Evolutionary conservation across 805 yeast genomes (phyloP).

Genomic region (Kregervanrija delftensis): DNA sequence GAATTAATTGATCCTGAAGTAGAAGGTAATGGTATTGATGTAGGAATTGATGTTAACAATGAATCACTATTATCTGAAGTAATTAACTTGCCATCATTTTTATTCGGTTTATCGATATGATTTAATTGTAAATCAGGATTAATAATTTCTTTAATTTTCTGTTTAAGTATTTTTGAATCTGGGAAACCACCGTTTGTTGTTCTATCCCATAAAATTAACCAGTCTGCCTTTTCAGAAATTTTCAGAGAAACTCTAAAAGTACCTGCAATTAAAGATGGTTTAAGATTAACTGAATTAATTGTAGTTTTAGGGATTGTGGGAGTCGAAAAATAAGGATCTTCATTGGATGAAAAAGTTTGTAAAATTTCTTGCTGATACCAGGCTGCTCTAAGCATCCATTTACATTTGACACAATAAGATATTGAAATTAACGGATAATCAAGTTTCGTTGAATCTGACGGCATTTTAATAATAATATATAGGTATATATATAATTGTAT

Average conservation of each 20-base stretch:
- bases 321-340: constrained; percentile 3
- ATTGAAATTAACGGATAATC: constrained; percentile 58
- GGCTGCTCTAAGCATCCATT: constrained; percentile 82
- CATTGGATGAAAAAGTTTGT: constrained; percentile 54
- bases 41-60: background rate
- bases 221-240: constrained; percentile 20
- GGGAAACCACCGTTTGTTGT: constrained; percentile 69
- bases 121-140: constrained; percentile 52
- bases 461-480: background rate
- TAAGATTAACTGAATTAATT: constrained; percentile 45
- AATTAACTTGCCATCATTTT: constrained; percentile 16
- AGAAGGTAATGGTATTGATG: background rate
- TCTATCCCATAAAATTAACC: constrained; percentile 54
- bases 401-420: constrained; percentile 74
- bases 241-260: constrained; percentile 55
- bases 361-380: constrained; percentile 84
- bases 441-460: constrained; percentile 1
- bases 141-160: constrained; percentile 52
- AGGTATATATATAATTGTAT: constrained; percentile 2
- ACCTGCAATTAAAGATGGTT: constrained; percentile 42
- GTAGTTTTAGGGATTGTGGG: constrained; percentile 24
- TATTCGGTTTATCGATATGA: constrained; percentile 47
- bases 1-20: background rate
- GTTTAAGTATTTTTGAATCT: constrained; percentile 73
- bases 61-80: background rate